Evolutionary conservation across 257 asterid genomes (phyloP), one percentile per base, ranked within the genome.

Genomic region (Solanum rostratum): DNA sequence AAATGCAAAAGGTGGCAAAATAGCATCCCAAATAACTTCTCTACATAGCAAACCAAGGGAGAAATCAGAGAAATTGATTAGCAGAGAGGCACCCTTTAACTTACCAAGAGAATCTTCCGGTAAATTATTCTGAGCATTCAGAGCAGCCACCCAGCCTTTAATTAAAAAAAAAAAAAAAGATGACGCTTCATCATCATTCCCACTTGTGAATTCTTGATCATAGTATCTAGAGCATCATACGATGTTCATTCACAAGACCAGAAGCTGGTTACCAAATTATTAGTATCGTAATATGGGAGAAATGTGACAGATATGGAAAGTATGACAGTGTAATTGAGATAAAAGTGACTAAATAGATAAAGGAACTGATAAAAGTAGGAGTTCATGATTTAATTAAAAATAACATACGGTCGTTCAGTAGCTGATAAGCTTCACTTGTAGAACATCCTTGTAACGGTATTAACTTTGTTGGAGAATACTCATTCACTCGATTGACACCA

Each of bases 141-240:
- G 88, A 65, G 94, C 92, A 90, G 97, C 95, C 55, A 90, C 84
- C 98, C 98, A 96, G 83, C 99, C 99, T 94, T 88, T 86, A 14
- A 33, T 33, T 33, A 2, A 33, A 33, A 10, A 10, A 8, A 59
- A 59, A 88, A 86, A 87, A 10, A 39, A 73, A 85, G 27, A 74
- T 20, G 66, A 49, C 65, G 73, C 70, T 85, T 63, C 59, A 79
- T 85, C 46, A 19, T 27, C 60, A 86, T 82, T 24, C 79, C 70
- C 57, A 80, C 50, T 55, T 15, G 45, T 49, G 29, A 69, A 49
- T 68, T 22, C 53, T 60, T 49, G 41, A 84, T 43, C 43, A 27
- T 84, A 57, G 19, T 14, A 15, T 39, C 43, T 41, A 81, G 39
- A 24, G 22, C 22, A 81, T 37, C 54, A 81, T 57, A 41, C 4